Base-by-base conservation (phyloP, 1,284 basidiomycete species). In the Xanthoconium separans region DNA sequence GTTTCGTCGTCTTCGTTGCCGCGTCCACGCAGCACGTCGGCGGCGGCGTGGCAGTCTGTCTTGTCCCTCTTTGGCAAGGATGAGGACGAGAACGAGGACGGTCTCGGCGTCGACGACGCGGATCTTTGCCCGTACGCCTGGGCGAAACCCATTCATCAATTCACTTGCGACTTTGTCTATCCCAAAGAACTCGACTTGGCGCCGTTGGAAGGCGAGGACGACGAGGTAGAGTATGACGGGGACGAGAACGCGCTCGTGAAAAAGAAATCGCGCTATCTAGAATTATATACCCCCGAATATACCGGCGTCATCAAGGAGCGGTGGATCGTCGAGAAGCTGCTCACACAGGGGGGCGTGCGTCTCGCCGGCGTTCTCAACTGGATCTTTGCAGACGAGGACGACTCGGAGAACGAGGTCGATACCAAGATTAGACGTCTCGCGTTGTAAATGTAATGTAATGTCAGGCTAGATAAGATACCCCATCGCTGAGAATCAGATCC, bases 201-300 rank as follows among this genome's bases (percentile, higher is more conserved):
- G 8, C 72, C 72, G 7, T n/a, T 27, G n/a, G n/a, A n/a, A n/a
- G n/a, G n/a, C n/a, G n/a, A n/a, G n/a, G n/a, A n/a, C n/a, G n/a
- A n/a, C n/a, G n/a, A n/a, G n/a, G n/a, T n/a, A n/a, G n/a, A n/a
- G 12, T 34, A 6, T 6, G 45, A 29, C 27, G 50, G 63, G 15
- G 65, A 66, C 9, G 36, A 43, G 2, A 31, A 40, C 13, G 57
- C 33, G 45, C 62, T 16, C 30, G 42, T 9, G 44, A 33, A 18
- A 34, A 46, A 45, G 51, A 65, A 66, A 2, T 61, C 66, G 39
- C 65, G 72, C 0, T 77, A 83, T 55, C 78, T 91, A 33, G 89
- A 96, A 71, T 80, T 97, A n/a, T 89, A 95, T 70, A 93, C 90
- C 22, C 85, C 89, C 0, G 76, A 85, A 58, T 97, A 97, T 64